These are phyloP conservation scores for Polysphondylium violaceum DNA, from an alignment of 78 protist genomes.

Conservation along the genomic window DNA sequence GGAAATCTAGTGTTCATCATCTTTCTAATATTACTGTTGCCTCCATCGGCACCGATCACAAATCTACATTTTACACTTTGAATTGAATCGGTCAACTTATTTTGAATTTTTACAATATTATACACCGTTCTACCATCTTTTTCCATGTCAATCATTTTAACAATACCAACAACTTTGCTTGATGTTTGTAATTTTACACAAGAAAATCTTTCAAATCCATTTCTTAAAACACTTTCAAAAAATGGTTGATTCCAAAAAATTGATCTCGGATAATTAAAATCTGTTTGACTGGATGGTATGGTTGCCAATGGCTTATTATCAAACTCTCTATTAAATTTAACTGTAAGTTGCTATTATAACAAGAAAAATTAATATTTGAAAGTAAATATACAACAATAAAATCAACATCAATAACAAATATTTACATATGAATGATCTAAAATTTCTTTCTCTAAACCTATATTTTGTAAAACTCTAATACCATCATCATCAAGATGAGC, in stretches of 20 bases:
- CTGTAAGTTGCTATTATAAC: conserved; percentile 25
- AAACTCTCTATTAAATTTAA: conserved; percentile 32
- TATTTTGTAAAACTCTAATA: conserved; percentile 21
- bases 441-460: conserved; percentile 36
- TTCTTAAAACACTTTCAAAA: conserved; percentile 28
- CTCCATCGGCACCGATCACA: conserved; percentile 67
- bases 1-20: not conserved
- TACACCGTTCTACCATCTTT: not conserved
- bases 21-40: conserved; percentile 21
- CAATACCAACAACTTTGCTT: not conserved
- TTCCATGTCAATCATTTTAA: not conserved
- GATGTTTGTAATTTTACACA: not conserved
- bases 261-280: conserved; percentile 44
- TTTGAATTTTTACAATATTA: not conserved
- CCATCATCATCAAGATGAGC: conserved; percentile 67
- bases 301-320: not conserved
- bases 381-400: not conserved
- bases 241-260: conserved; percentile 63
- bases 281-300: not conserved
- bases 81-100: not conserved
- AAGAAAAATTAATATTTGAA: not conserved
- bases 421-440: conserved; percentile 42
- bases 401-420: not conserved
- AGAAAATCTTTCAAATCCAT: conserved; percentile 20
- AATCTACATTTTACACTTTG: not conserved